These are phyloP conservation scores for Acer negundo DNA, from an alignment of 345 rosid species.

Conservation along the genomic window DNA sequence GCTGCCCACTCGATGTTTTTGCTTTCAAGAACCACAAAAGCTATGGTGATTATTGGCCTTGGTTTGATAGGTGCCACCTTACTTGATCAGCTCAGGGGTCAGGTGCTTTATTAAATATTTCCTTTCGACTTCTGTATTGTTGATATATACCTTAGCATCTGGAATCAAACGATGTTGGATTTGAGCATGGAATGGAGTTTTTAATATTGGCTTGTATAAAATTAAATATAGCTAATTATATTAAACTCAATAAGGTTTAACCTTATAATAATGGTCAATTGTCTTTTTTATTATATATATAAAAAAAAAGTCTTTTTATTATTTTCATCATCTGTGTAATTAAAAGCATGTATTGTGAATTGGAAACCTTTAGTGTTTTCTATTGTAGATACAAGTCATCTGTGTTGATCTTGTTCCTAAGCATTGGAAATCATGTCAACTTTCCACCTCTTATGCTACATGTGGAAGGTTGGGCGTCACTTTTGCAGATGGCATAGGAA, in stretches of 20 bases:
- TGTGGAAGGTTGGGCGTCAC: not conserved
- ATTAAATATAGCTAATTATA: not conserved
- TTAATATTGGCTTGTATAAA: not conserved
- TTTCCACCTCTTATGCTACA: not conserved
- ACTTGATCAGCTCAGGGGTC: slow-evolving; percentile 94
- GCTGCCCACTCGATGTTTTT: slow-evolving; percentile 98
- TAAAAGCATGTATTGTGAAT: not conserved
- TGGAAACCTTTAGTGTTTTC: not conserved
- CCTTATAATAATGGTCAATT: too few relatives aligned
- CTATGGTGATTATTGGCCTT: slow-evolving; percentile 93
- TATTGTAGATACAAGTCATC: not conserved
- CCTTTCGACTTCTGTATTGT: not conserved
- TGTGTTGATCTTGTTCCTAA: not conserved
- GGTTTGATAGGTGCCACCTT: slow-evolving; percentile 93
- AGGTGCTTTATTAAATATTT: slow-evolving; percentile 44
- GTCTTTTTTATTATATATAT: too few relatives aligned
- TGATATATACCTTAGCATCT: not conserved
- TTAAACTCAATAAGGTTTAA: not conserved
- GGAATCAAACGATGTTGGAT: not conserved
- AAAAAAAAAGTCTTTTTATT: not conserved
- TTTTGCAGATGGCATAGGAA: not conserved
- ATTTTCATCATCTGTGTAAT: not conserved
- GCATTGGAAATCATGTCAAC: not conserved
- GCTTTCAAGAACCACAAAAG: slow-evolving; percentile 87
- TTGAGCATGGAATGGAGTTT: not conserved